These are phyloP conservation scores for Russula griseocarnosa DNA, from an alignment of 768 basidiomycete species.

Conservation along the genomic window DNA sequence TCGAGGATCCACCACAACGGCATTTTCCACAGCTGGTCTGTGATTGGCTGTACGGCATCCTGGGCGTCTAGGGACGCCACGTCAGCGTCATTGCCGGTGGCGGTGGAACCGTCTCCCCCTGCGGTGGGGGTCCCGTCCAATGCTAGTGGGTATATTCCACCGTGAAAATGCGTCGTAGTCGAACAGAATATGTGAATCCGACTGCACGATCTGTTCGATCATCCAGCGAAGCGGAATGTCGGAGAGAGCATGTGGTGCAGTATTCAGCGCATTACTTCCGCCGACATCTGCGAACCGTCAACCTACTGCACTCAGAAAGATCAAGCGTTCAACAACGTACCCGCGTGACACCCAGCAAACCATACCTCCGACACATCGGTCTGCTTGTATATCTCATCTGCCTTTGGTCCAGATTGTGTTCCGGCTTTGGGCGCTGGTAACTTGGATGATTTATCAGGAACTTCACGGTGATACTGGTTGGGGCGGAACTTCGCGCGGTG, in stretches of 20 bases:
- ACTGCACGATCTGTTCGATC: slow-evolving; percentile 21
- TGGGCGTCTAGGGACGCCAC: background rate
- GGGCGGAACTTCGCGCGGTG: slow-evolving; percentile 66
- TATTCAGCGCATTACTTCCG: slow-evolving; percentile 19
- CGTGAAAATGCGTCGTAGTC: slow-evolving; percentile 13
- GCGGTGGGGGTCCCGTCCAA: background rate
- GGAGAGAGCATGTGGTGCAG: slow-evolving; percentile 12
- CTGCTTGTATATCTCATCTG: slow-evolving; percentile 7
- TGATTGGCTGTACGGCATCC: slow-evolving; percentile 48
- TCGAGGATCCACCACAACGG: slow-evolving; percentile 71
- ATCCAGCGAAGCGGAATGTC: slow-evolving; percentile 28
- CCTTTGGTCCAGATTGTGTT: background rate
- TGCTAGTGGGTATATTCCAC: slow-evolving; percentile 17
- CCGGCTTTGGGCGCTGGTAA: slow-evolving; percentile 3
- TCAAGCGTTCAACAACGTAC: slow-evolving; percentile 4
- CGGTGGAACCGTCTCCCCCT: background rate
- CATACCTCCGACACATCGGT: slow-evolving; percentile 27
- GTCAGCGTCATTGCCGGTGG: background rate
- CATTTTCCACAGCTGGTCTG: slow-evolving; percentile 48
- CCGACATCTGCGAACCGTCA: slow-evolving; percentile 21
- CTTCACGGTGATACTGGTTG: slow-evolving; percentile 53
- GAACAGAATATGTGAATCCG: too few relatives aligned
- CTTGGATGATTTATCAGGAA: slow-evolving; percentile 27
- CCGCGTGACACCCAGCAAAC: slow-evolving; percentile 27
- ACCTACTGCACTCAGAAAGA: background rate